phyloP scores from a whole-genome alignment of 768 basidiomycete species.

The Galerina sulciceps region DNA sequence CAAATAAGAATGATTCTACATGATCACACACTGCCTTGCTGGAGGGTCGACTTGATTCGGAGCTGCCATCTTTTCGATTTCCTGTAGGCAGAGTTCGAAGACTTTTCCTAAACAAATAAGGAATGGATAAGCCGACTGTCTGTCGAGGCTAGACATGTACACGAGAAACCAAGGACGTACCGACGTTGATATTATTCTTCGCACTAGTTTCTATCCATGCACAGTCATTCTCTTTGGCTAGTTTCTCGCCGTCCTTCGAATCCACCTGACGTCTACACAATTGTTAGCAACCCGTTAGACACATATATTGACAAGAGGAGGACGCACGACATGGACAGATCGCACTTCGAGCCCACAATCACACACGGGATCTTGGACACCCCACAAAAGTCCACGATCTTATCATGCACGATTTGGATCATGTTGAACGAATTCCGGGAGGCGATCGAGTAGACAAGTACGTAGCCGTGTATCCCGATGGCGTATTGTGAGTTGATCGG shows the following conservation, averaged over 20 bases:
- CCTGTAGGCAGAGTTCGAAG: conserved; percentile 81
- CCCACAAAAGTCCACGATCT: conserved; percentile 92
- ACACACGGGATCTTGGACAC: conserved; percentile 88
- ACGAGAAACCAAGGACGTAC: conserved; percentile 51
- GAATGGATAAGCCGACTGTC: neutral
- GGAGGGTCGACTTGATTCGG: conserved; percentile 50
- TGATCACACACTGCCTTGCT: conserved; percentile 40
- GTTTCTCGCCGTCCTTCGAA: conserved; percentile 69
- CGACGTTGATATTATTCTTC: conserved; percentile 84
- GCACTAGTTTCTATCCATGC: conserved; percentile 91
- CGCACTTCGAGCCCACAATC: conserved; percentile 91
- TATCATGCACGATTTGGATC: conserved; percentile 93
- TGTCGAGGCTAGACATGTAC: neutral
- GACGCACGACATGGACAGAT: conserved; percentile 49
- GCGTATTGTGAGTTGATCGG: conserved; percentile 93
- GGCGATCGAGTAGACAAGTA: conserved; percentile 95
- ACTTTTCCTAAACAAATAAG: conserved; percentile 61
- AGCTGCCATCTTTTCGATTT: conserved; percentile 77
- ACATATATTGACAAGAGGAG: conserved; percentile 2
- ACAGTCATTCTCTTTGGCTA: conserved; percentile 74
- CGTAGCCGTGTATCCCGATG: conserved; percentile 95
- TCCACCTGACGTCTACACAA: conserved; percentile 69
- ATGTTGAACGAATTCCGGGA: conserved; percentile 92
- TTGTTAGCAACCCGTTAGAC: neutral
- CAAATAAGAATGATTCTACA: conserved; percentile 33